phyloP scores from a whole-genome alignment of 1,139 yeast species.

The Magnusiomyces suaveolens region DNA sequence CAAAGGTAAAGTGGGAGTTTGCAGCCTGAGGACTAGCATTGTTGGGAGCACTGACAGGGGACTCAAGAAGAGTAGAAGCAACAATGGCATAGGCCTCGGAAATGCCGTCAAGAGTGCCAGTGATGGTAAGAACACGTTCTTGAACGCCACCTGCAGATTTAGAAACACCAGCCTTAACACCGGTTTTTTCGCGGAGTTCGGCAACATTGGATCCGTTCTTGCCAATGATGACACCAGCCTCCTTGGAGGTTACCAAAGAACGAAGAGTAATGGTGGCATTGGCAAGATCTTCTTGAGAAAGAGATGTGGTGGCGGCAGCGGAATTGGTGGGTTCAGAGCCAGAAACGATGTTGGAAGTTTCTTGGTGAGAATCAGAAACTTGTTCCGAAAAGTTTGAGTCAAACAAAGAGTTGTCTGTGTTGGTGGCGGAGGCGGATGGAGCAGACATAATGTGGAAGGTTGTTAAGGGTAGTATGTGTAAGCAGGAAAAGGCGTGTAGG shows the following conservation, averaged over 20 bases:
- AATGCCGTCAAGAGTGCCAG: constrained; percentile 65
- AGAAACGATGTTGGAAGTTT: background rate
- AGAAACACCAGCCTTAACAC: constrained; percentile 83
- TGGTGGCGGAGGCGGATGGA: background rate
- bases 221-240: constrained; percentile 87
- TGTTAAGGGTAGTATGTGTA: background rate
- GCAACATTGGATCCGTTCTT: constrained; percentile 78
- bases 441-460: background rate
- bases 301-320: background rate
- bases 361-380: background rate
- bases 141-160: constrained; percentile 73
- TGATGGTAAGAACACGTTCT: constrained; percentile 73
- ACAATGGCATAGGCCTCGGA: constrained; percentile 65
- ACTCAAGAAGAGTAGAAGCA: constrained; percentile 50
- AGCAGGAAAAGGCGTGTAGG: too few relatives aligned
- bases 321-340: background rate
- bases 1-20: constrained; percentile 42
- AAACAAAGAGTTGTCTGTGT: constrained; percentile 13
- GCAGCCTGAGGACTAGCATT: constrained; percentile 42
- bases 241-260: constrained; percentile 72
- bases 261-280: constrained; percentile 34
- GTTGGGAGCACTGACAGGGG: constrained; percentile 33
- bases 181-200: constrained; percentile 63
- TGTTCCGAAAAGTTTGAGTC: constrained; percentile 14
- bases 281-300: constrained; percentile 13